These are phyloP conservation scores for Fonsecaea pedrosoi DNA, from an alignment of 2,329 filamentous ascomycete genomes.

Conservation along the genomic window DNA sequence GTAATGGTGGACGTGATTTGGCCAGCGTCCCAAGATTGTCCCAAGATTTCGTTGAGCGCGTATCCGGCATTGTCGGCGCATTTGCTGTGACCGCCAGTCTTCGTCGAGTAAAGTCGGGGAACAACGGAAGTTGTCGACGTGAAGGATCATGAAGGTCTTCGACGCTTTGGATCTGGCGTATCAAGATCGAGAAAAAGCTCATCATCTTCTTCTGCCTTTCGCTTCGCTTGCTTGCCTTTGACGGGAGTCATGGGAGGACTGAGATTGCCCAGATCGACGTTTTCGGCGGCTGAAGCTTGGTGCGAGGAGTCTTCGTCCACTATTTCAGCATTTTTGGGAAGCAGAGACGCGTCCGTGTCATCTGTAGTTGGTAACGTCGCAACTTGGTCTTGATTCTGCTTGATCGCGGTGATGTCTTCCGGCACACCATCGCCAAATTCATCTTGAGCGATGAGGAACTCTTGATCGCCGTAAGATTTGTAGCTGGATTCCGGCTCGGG, in stretches of 20 bases:
- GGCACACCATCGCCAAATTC: conserved; percentile 9
- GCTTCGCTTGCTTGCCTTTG: conserved; percentile 33
- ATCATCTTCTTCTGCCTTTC: conserved; percentile 38
- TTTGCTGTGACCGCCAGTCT: not conserved
- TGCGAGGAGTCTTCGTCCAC: conserved; percentile 4
- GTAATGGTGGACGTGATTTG: conserved; percentile 7
- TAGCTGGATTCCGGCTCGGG: conserved; percentile 20
- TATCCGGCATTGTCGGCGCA: not conserved
- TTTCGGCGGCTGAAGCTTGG: conserved; percentile 5
- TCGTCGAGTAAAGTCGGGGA: not conserved
- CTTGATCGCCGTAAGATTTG: conserved; percentile 32
- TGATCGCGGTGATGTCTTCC: conserved; percentile 8
- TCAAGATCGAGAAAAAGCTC: conserved; percentile 37
- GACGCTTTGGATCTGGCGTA: conserved; percentile 39
- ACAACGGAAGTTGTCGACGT: not conserved
- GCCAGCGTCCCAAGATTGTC: not conserved
- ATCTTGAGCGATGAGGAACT: conserved; percentile 27
- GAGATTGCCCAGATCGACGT: conserved; percentile 6
- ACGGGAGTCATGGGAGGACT: conserved; percentile 34
- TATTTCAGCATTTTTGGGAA: not conserved
- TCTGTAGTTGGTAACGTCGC: not conserved
- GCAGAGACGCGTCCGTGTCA: not conserved
- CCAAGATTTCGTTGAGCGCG: not conserved
- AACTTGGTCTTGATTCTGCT: conserved; percentile 5
- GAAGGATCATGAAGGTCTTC: conserved; percentile 30